Evolutionary conservation across 495 filamentous ascomycete genomes (phyloP).

Genomic region (Penicillium verhagenii): DNA sequence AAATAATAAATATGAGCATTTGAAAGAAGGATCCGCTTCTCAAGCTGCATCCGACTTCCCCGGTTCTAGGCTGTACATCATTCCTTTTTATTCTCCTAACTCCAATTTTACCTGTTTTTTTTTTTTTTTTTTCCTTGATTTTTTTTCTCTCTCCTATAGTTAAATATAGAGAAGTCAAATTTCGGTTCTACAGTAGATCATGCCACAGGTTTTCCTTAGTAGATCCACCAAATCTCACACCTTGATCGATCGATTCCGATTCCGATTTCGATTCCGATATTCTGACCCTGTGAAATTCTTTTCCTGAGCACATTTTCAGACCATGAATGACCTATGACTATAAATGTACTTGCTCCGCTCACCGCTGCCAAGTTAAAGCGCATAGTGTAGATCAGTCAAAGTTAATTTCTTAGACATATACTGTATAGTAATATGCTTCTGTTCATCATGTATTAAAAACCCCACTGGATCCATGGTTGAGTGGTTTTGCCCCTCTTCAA

Average conservation of each 20-base stretch:
- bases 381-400: background rate
- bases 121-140: background rate
- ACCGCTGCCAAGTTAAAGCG: background rate
- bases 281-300: background rate
- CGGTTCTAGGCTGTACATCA: background rate
- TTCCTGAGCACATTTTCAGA: background rate
- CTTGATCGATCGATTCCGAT: slow-evolving; percentile 28
- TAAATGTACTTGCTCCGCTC: background rate
- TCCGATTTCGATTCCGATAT: slow-evolving; percentile 14
- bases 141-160: background rate
- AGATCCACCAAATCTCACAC: slow-evolving; percentile 8
- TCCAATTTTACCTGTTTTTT: no score
- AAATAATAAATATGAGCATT: no score
- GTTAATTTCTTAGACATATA: background rate
- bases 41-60: background rate
- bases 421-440: background rate
- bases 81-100: background rate
- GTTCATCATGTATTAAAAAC: background rate
- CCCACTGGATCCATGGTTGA: background rate
- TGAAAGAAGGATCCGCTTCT: background rate
- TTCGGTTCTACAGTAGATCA: no score
- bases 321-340: background rate
- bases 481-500: background rate
- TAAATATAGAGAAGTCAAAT: no score
- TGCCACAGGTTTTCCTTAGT: background rate